A percentile compares a stretch with the other conserved stretches of the same genome.
Conservation (phyloP, 2,329 filamentous ascomycete genomes). For the Escovopsis sp. region DNA sequence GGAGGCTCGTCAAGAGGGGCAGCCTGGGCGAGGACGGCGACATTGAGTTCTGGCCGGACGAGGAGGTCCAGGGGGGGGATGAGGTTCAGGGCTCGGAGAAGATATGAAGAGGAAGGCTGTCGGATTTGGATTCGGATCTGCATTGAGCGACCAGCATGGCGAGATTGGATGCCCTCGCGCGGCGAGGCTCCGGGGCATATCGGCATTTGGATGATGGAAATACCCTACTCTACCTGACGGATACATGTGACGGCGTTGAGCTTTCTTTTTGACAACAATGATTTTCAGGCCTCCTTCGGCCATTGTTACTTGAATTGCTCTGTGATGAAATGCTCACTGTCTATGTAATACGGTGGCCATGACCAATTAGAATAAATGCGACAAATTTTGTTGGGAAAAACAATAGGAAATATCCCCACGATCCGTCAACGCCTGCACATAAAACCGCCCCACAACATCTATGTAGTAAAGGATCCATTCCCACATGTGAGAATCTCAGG, state of each 20-base stretch:
- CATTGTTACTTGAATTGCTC: background rate
- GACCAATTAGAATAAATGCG: no score
- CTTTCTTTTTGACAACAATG: background rate
- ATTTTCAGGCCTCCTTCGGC: slow-evolving; percentile 1
- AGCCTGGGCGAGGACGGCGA: slow-evolving; percentile 65
- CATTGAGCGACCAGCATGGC: no score
- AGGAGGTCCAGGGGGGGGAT: slow-evolving; percentile 19
- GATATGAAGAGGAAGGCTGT: slow-evolving; percentile 5
- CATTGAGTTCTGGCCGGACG: slow-evolving; percentile 82
- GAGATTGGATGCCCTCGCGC: no score
- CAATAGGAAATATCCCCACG: no score
- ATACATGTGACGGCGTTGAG: background rate
- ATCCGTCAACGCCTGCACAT: no score
- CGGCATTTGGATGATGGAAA: slow-evolving; percentile 3
- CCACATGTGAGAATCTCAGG: no score
- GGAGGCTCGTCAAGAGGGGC: slow-evolving; percentile 58
- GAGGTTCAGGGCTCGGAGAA: slow-evolving; percentile 3
- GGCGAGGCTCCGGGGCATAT: background rate
- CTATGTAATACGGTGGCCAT: background rate
- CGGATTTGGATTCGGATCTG: no score
- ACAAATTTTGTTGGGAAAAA: background rate
- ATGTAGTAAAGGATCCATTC: no score
- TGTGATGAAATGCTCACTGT: background rate
- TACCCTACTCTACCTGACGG: background rate
- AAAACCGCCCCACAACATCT: background rate